Percentiles rank a stretch among this genome's conserved stretches.
phyloP scores from a whole-genome alignment of 139 green algal genomes.

The Spirogloea muscicola region DNA sequence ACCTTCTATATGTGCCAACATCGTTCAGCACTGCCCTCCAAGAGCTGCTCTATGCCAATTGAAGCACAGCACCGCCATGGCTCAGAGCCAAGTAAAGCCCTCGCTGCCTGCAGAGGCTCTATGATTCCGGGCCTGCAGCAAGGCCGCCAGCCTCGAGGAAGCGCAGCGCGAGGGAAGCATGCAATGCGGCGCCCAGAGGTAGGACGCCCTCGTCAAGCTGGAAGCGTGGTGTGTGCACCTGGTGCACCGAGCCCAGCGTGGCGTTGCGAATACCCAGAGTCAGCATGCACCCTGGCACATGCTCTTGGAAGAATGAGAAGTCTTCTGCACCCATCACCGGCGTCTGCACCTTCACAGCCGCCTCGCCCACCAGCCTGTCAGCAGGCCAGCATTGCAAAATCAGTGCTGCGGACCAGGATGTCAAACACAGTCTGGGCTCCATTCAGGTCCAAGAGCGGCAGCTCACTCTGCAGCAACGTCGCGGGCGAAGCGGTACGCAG shows the following conservation, averaged over 20 bases:
- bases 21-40: too few species aligned
- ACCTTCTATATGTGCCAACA: too few species aligned
- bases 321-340: slow-evolving; percentile 16
- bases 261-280: slow-evolving; percentile 9
- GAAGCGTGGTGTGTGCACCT: slow-evolving; percentile 11
- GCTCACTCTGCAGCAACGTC: background rate
- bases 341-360: background rate
- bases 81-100: too few species aligned
- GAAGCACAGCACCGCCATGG: too few species aligned
- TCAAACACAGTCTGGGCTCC: background rate
- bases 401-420: background rate
- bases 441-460: background rate
- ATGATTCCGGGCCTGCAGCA: too few species aligned
- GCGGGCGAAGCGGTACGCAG: background rate
- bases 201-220: slow-evolving; percentile 5
- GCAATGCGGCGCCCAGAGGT: slow-evolving; percentile 3
- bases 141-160: too few species aligned
- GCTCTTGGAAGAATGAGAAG: slow-evolving; percentile 16
- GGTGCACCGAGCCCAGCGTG: background rate
- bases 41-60: too few species aligned
- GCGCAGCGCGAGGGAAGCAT: background rate
- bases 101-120: too few species aligned
- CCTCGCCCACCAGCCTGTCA: slow-evolving; percentile 1
- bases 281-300: slow-evolving; percentile 9
- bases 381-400: background rate